Conservation (phyloP, 2,329 filamentous ascomycete genomes). For the Xylariales sp. region DNA sequence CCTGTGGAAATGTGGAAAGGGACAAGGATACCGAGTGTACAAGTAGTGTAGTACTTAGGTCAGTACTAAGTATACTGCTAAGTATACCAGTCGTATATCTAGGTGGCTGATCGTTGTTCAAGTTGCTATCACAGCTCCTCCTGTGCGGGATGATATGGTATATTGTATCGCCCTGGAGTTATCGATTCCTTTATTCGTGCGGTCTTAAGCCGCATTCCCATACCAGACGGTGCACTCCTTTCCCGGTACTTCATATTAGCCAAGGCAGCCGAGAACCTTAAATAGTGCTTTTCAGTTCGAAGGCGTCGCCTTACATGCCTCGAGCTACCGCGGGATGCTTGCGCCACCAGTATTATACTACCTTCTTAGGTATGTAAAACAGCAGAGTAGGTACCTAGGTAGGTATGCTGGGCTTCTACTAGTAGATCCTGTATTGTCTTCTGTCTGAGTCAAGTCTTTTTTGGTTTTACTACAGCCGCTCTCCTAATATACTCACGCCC, state of each 20-base stretch:
- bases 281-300: background rate
- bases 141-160: too few relatives aligned
- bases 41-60: background rate
- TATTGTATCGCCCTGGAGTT: background rate
- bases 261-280: slow-evolving; percentile 2
- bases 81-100: too few relatives aligned
- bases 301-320: background rate
- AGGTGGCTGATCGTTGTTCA: background rate
- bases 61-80: too few relatives aligned
- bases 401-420: slow-evolving; percentile 15
- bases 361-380: background rate
- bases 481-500: slow-evolving; percentile 26
- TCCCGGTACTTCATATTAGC: slow-evolving; percentile 1
- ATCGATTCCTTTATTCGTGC: background rate
- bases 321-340: background rate
- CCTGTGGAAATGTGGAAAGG: background rate
- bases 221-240: background rate
- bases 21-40: background rate
- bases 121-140: background rate
- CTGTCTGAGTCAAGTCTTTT: slow-evolving; percentile 10
- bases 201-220: background rate
- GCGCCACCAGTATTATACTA: too few relatives aligned
- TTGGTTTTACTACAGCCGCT: slow-evolving; percentile 19
- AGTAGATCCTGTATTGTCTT: slow-evolving; percentile 5
- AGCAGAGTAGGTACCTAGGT: background rate